A percentile compares a stretch with the other conserved stretches of the same genome.
Evolutionary conservation across 2,329 filamentous ascomycete genomes (phyloP).

Genomic region (Alternaria sp.): DNA sequence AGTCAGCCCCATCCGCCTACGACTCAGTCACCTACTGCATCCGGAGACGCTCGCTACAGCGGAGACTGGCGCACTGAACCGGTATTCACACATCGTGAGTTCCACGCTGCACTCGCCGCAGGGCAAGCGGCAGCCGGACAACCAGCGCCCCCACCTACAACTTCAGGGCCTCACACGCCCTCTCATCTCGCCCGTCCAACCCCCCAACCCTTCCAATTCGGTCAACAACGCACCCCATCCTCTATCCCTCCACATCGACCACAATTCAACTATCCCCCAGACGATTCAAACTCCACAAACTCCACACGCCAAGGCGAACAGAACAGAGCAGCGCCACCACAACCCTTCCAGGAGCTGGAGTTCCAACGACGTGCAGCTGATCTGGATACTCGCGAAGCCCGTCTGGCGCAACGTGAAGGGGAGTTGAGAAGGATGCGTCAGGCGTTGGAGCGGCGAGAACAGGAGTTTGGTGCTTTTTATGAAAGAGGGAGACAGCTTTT

Average conservation of each 20-base stretch:
- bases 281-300: background rate
- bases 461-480: background rate
- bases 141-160: fast-evolving
- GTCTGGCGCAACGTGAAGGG: background rate
- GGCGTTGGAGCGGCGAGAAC: background rate
- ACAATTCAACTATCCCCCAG: background rate
- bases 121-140: background rate
- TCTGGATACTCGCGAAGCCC: background rate
- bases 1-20: background rate
- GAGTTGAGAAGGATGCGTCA: background rate
- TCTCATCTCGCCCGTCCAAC: background rate
- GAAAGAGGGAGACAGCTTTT: background rate
- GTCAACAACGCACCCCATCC: background rate
- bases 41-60: background rate
- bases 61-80: background rate
- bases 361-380: background rate
- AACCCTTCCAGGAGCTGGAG: background rate
- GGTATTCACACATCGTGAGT: background rate
- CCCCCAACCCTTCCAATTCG: background rate
- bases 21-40: background rate
- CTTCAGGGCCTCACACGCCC: background rate
- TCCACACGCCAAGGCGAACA: background rate
- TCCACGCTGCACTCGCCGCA: background rate
- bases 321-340: background rate
- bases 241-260: background rate